phyloP scores from a whole-genome alignment of 306 rosid genomes.

The Trifolium fragiferum region DNA sequence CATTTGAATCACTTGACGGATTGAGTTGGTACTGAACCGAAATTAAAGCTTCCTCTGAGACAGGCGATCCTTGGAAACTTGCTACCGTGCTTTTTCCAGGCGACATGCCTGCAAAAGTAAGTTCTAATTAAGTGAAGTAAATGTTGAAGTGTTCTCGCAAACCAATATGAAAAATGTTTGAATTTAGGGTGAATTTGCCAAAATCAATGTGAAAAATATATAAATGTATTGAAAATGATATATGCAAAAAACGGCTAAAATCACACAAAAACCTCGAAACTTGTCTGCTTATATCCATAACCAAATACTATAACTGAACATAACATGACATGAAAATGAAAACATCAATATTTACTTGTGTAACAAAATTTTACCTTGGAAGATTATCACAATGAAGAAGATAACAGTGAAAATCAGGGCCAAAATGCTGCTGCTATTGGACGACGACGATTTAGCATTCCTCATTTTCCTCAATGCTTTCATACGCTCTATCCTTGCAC shows the following conservation, averaged over 20 bases:
- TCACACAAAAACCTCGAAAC: no score
- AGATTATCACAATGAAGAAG: conserved; percentile 74
- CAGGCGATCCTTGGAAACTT: conserved; percentile 66
- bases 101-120: conserved; percentile 62
- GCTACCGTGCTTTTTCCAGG: conserved; percentile 49
- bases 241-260: no score
- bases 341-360: background rate
- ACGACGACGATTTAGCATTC: conserved; percentile 56
- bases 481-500: conserved; percentile 80
- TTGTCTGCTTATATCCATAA: no score
- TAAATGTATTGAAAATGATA: no score
- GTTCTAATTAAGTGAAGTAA: background rate
- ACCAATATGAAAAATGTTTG: background rate
- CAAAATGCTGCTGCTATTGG: conserved; percentile 57
- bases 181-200: background rate
- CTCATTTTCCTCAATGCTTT: conserved; percentile 83
- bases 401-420: conserved; percentile 80
- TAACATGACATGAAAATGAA: no score
- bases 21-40: conserved; percentile 64
- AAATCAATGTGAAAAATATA: background rate
- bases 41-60: conserved; percentile 58
- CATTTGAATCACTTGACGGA: conserved; percentile 53
- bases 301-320: no score
- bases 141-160: background rate
- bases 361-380: conserved; percentile 65